Conservation (phyloP, 1,284 basidiomycete genomes). For the Leucoagaricus sp. region DNA sequence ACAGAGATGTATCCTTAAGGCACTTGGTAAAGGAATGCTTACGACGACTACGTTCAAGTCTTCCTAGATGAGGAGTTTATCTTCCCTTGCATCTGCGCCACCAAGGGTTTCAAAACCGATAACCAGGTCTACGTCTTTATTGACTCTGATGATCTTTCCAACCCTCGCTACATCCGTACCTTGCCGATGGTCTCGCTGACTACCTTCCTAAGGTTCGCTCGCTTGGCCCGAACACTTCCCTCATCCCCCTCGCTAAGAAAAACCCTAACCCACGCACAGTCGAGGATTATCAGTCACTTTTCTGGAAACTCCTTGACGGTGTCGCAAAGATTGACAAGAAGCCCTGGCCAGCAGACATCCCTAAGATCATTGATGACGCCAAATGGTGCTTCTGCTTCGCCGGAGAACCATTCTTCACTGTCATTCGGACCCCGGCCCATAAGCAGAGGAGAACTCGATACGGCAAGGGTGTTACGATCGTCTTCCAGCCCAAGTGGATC, state of each 20-base stretch:
- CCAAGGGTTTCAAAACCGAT: background rate
- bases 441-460: background rate
- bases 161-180: background rate
- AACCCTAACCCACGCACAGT: background rate
- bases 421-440: background rate
- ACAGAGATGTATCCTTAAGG: background rate
- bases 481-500: background rate
- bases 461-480: background rate
- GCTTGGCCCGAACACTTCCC: background rate
- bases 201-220: background rate
- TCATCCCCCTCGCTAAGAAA: background rate
- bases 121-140: background rate
- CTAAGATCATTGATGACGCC: background rate
- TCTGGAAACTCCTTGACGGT: conserved; percentile 9
- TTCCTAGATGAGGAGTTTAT: background rate
- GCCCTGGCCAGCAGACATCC: background rate
- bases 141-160: background rate
- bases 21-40: background rate
- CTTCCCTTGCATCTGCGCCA: background rate
- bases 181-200: background rate
- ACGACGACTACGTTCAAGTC: background rate
- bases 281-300: conserved; percentile 10
- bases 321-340: background rate
- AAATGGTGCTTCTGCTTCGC: background rate
- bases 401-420: background rate